phyloP scores from a whole-genome alignment of 2,329 filamentous ascomycete species.

The Trichoderma citrinoviride region DNA sequence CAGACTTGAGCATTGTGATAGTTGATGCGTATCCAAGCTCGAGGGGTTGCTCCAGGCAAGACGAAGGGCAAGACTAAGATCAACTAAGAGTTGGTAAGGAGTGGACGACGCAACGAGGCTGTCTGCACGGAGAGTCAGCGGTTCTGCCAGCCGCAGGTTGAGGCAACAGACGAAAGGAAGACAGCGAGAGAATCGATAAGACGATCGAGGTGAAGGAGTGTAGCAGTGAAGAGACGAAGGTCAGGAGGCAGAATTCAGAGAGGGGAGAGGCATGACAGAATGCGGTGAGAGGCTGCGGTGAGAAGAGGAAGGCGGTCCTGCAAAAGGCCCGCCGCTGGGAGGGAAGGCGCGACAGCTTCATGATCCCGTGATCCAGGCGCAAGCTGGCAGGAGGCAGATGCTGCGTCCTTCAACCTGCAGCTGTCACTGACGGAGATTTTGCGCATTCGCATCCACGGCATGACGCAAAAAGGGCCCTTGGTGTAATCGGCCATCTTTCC shows the following conservation, averaged over 20 bases:
- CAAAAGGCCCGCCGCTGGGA: not conserved
- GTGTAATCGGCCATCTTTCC: slow-evolving; percentile 14
- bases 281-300: not conserved
- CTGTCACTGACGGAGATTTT: slow-evolving; percentile 7
- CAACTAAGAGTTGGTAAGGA: slow-evolving; percentile 29
- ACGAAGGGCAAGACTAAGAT: slow-evolving; percentile 21
- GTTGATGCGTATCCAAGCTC: slow-evolving; percentile 31
- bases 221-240: not conserved
- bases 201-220: not conserved
- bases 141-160: not conserved
- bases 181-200: not conserved
- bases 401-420: not conserved
- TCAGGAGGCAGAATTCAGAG: not conserved
- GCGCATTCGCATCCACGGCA: not conserved
- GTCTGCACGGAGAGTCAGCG: slow-evolving; percentile 29
- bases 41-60: slow-evolving; percentile 20
- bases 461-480: not conserved
- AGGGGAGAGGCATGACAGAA: not conserved
- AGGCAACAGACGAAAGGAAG: not conserved
- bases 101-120: slow-evolving; percentile 37
- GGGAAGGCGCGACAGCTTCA: slow-evolving; percentile 6
- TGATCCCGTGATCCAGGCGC: not conserved
- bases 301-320: slow-evolving; percentile 1
- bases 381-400: slow-evolving; percentile 5
- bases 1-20: slow-evolving; percentile 36